These are phyloP conservation scores for Thamnidium elegans DNA, from an alignment of 192 early-diverging fungal species.

Conservation along the genomic window DNA sequence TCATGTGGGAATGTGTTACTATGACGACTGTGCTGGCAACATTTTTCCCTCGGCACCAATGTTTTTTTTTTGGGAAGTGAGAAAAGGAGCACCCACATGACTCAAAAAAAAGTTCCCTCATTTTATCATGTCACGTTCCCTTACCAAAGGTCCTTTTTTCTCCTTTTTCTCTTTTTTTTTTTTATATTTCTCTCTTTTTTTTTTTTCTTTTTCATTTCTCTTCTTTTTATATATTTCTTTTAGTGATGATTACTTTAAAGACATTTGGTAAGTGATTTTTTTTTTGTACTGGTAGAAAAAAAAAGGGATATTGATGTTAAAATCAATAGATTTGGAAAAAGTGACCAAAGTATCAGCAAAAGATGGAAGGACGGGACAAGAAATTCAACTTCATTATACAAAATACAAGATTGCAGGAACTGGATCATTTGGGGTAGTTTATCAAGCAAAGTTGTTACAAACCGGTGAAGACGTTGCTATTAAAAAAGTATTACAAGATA, in stretches of 20 bases:
- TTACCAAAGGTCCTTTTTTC: neutral
- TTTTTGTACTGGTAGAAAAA: too few species aligned
- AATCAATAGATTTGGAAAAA: neutral
- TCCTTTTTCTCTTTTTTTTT: neutral
- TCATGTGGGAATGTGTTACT: too few species aligned
- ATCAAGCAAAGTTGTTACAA: conserved; percentile 83
- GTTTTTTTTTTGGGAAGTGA: neutral
- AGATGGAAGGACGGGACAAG: conserved; percentile 79
- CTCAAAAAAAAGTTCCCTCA: neutral
- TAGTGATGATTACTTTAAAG: conserved; percentile 38
- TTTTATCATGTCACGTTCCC: neutral
- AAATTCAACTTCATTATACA: conserved; percentile 83
- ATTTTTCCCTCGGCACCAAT: too few species aligned
- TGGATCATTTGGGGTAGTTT: conserved; percentile 99
- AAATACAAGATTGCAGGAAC: conserved; percentile 91
- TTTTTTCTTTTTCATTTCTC: neutral
- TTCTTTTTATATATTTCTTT: neutral
- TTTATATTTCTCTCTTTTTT: neutral
- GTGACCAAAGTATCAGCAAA: conserved; percentile 59
- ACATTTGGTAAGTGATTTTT: conserved; percentile 54
- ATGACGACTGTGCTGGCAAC: too few species aligned
- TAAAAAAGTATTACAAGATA: conserved; percentile 97
- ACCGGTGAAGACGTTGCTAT: conserved; percentile 82
- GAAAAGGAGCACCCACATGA: neutral
- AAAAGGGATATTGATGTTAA: too few species aligned